Evolutionary conservation across 2,329 filamentous ascomycete species (phyloP).

Genomic region (Aureobasidium musti): DNA sequence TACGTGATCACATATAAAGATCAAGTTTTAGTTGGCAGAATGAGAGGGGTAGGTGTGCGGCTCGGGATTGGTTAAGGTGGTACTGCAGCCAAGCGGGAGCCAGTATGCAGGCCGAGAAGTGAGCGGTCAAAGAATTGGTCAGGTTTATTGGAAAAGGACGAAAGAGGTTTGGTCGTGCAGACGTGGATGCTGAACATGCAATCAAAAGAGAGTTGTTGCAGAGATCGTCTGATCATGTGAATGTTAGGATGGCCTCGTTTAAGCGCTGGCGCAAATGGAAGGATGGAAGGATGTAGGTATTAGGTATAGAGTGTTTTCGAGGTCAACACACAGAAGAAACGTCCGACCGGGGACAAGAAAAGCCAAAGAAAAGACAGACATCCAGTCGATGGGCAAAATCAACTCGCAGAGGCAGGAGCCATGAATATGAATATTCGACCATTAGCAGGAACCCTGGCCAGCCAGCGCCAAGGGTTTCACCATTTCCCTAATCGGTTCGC

Average conservation of each 20-base stretch:
- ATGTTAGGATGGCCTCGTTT: neutral
- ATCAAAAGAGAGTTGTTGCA: neutral
- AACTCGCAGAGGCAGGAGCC: neutral
- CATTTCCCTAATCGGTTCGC: neutral
- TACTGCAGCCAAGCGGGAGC: conserved; percentile 26
- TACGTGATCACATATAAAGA: neutral
- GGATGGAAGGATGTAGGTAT: neutral
- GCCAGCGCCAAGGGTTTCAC: conserved; percentile 12
- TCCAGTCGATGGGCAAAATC: neutral
- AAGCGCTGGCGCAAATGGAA: conserved; percentile 13
- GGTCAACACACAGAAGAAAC: neutral
- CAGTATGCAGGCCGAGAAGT: conserved; percentile 15
- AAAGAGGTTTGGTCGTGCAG: conserved; percentile 15
- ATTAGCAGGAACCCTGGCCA: conserved; percentile 1
- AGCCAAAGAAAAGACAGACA: neutral
- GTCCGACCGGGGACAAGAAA: neutral
- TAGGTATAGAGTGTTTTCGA: neutral
- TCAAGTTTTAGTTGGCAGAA: conserved; percentile 4
- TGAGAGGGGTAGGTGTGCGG: conserved; percentile 12
- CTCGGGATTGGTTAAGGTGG: conserved; percentile 10
- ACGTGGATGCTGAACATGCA: conserved; percentile 1
- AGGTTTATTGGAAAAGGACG: conserved; percentile 1
- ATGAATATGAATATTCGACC: conserved; percentile 1
- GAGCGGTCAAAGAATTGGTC: neutral
- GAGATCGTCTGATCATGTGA: conserved; percentile 20